Evolutionary conservation across 2,329 filamentous ascomycete species (phyloP).

Genomic region (Pseudogymnoascus sp.): DNA sequence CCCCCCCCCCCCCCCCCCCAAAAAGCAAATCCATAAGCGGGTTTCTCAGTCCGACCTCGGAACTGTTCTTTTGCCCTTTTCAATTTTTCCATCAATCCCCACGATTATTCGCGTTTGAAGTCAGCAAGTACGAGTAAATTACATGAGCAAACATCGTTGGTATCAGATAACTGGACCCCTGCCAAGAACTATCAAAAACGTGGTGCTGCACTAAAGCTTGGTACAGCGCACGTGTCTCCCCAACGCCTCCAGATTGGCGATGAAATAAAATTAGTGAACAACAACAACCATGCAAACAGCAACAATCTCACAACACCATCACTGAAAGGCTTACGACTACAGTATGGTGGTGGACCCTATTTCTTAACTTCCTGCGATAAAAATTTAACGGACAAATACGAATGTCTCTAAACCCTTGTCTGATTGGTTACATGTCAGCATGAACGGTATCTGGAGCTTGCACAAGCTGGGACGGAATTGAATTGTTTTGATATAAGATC

Average conservation of each 20-base stretch:
- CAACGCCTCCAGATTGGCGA: background rate
- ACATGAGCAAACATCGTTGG: background rate
- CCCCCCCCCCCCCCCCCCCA: fast-evolving
- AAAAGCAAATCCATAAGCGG: background rate
- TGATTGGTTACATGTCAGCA: background rate
- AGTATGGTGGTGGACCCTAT: background rate
- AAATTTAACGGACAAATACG: background rate
- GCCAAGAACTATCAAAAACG: constrained; percentile 2
- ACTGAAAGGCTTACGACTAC: background rate
- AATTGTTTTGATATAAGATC: constrained; percentile 8
- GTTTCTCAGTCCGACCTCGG: background rate
- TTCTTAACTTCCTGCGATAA: background rate
- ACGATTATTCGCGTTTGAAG: background rate
- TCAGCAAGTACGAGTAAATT: background rate
- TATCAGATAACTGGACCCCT: background rate
- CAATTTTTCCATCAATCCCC: background rate
- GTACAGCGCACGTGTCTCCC: background rate
- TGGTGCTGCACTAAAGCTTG: background rate
- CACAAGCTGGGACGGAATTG: background rate
- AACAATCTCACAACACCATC: background rate
- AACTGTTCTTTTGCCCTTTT: background rate
- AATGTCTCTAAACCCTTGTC: background rate
- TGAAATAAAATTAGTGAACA: background rate
- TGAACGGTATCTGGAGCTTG: background rate
- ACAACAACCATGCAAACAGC: constrained; percentile 4